phyloP scores from a whole-genome alignment of 768 basidiomycete genomes.

The Mrakia gelida region DNA sequence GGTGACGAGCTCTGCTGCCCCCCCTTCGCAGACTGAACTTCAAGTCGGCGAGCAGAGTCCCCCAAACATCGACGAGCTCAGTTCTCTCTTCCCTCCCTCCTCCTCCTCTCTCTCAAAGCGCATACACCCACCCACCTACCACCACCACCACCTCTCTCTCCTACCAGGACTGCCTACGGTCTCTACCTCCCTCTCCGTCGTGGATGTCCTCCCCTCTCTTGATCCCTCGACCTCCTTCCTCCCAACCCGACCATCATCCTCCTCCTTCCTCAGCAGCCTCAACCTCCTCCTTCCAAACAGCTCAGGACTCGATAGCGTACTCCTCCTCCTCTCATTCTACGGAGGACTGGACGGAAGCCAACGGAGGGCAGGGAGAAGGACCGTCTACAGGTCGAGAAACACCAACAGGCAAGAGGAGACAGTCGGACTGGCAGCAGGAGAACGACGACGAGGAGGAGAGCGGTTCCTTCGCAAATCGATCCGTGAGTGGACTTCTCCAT shows the following conservation, averaged over 20 bases:
- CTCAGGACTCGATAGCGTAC: background rate
- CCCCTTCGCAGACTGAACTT: background rate
- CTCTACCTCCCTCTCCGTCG: background rate
- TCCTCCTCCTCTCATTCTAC: background rate
- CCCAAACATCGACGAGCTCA: background rate
- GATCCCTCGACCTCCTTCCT: background rate
- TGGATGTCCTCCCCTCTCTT: conserved; percentile 5
- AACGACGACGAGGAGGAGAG: background rate
- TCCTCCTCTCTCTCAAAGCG: background rate
- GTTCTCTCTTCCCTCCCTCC: background rate
- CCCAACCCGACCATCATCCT: background rate
- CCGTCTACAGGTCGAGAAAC: background rate
- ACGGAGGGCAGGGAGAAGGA: background rate
- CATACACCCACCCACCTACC: background rate
- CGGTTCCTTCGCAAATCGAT: background rate
- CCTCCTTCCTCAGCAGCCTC: conserved; percentile 6
- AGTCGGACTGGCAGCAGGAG: background rate
- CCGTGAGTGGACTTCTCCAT: background rate
- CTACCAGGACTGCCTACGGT: too few species aligned
- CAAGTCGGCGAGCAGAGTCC: too few species aligned
- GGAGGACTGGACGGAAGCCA: background rate
- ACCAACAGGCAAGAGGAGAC: background rate
- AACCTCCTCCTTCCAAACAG: background rate
- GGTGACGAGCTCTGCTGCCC: background rate
- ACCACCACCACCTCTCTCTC: background rate